Evolutionary conservation across 306 rosid genomes (phyloP), one percentile per base, ranked within the genome.

Genomic region (Fragaria vesca): DNA sequence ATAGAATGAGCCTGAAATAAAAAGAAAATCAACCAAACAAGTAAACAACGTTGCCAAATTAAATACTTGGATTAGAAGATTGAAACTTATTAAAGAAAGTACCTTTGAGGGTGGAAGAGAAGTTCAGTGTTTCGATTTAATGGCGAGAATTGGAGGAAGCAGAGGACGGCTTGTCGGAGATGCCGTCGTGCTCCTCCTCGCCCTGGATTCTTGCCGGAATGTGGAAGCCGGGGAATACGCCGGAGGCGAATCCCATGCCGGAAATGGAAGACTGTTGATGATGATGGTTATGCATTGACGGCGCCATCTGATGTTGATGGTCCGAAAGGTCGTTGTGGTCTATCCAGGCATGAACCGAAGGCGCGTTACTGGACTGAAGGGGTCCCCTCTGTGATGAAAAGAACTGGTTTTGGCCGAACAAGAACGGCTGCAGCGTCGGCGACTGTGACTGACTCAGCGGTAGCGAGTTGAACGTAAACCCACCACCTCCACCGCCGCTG

Each of bases 311-410:
- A 50, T 88, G 80, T 52, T 57, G 85, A 70, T 78, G 83, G 55
- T 84, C 78, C 30, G 67, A 67, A 32, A 93, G 91, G 84, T 95
- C 69, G 20, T 17, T 63, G 69, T 63, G 69, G 69, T 63, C 93
- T 72, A 91, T 88, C 97, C 92, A 89, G 82, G 92, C 96, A 81
- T 95, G 97, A 85, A 88, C 57, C 69, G 92, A 83, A 60, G 93
- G 92, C 77, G 72, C 83, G 93, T 90, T 86, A 91, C 98, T 93
- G 98, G 98, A 93, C 98, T 93, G 98, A 93, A 91, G 98, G 98
- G 97, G 92, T 87, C 98, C 98, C 98, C 97, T 90, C 96, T 93
- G 97, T 75, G 90, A 76, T 84, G 91, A 79, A 86, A 91, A 77
- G 83, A 83, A 88, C 83, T 94, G 90, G 80, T 76, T 81, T 77